Evolutionary conservation across 768 basidiomycete species (phyloP).

Genomic region (Mycena leptocephala): DNA sequence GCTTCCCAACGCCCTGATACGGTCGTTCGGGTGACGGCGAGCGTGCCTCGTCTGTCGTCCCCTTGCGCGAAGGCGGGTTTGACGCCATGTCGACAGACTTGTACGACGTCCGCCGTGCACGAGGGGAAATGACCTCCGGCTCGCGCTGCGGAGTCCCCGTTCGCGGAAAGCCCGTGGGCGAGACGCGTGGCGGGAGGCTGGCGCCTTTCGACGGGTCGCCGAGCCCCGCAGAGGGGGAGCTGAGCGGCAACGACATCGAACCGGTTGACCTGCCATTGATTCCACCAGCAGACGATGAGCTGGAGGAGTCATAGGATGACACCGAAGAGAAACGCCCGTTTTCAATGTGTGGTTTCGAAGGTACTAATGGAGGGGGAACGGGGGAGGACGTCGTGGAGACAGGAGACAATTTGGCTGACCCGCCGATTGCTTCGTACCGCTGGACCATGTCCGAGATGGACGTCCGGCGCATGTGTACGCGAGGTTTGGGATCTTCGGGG

Average conservation of each 20-base stretch:
- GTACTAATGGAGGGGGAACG: constrained; percentile 49
- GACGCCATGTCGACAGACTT: constrained; percentile 42
- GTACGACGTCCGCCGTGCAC: constrained; percentile 45
- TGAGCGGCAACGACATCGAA: constrained; percentile 4
- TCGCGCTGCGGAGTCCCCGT: constrained; percentile 28
- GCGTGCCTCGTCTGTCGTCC: constrained; percentile 45
- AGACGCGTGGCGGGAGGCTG: constrained; percentile 23
- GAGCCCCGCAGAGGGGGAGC: not conserved
- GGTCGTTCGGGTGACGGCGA: constrained; percentile 84
- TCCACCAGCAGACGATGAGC: constrained; percentile 18
- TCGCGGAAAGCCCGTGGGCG: constrained; percentile 29
- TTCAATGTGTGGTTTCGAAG: constrained; percentile 33
- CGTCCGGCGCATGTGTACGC: constrained; percentile 68
- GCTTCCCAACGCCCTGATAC: constrained; percentile 86
- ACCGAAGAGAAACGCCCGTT: constrained; percentile 33
- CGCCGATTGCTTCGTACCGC: constrained; percentile 80
- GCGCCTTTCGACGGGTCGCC: constrained; percentile 20
- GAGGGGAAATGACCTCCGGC: constrained; percentile 41
- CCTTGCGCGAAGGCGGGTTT: constrained; percentile 34
- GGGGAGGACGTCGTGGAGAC: constrained; percentile 39
- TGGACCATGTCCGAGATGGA: constrained; percentile 93
- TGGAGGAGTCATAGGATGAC: constrained; percentile 26
- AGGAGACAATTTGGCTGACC: constrained; percentile 48
- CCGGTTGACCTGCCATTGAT: constrained; percentile 17
- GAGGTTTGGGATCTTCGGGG: constrained; percentile 62